Percentiles rank a stretch among this genome's conserved stretches.
Evolutionary conservation across 2,329 filamentous ascomycete species (phyloP).

Genomic region (Pleomassaria siparia): DNA sequence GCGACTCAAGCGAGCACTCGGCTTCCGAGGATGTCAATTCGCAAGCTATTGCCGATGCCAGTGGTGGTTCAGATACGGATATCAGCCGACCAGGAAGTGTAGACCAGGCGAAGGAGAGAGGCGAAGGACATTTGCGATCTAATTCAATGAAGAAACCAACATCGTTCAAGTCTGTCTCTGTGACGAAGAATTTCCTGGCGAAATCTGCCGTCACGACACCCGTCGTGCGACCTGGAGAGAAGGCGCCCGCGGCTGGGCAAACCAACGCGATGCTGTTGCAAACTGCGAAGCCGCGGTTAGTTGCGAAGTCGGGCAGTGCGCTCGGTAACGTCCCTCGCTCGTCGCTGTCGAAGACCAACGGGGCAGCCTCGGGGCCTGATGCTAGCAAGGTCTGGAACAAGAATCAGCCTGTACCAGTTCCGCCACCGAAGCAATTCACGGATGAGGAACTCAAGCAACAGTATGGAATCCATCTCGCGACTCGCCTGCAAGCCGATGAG

Average conservation of each 20-base stretch:
- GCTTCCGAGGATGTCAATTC: constrained; percentile 29
- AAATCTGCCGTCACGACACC: constrained; percentile 63
- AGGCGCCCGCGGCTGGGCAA: constrained; percentile 47
- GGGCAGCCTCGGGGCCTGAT: constrained; percentile 65
- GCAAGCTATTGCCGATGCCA: constrained; percentile 63
- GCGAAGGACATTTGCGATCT: constrained; percentile 61
- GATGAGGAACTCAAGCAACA: constrained; percentile 83
- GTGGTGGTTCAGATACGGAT: constrained; percentile 76
- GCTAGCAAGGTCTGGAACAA: constrained; percentile 83
- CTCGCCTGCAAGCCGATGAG: constrained; percentile 74
- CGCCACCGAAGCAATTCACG: constrained; percentile 78
- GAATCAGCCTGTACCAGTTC: constrained; percentile 72
- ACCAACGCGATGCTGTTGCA: constrained; percentile 53
- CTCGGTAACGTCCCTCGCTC: constrained; percentile 57
- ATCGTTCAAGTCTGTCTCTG: constrained; percentile 81
- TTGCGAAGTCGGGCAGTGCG: constrained; percentile 71
- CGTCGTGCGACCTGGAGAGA: constrained; percentile 56
- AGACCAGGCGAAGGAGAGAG: constrained; percentile 57
- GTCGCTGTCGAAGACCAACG: constrained; percentile 58
- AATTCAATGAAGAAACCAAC: constrained; percentile 70
- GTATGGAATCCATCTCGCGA: constrained; percentile 83
- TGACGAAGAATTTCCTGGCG: constrained; percentile 82
- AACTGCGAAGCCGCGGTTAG: constrained; percentile 67
- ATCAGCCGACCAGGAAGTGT: constrained; percentile 60
- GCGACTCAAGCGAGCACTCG: constrained; percentile 37